These are phyloP conservation scores for Suillus tomentosus DNA, from an alignment of 768 basidiomycete species.

Conservation along the genomic window DNA sequence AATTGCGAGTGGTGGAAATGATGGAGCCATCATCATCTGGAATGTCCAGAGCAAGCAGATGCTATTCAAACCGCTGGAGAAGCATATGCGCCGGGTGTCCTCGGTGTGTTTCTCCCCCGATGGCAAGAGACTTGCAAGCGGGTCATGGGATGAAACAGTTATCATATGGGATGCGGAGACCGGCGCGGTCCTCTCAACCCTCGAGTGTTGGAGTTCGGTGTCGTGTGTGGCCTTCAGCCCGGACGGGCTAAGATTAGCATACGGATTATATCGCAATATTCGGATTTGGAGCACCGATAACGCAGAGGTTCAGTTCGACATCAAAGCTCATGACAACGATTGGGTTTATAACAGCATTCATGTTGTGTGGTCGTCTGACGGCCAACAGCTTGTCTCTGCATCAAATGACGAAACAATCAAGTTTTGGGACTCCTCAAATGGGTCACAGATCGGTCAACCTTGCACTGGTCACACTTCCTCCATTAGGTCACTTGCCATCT, in stretches of 20 bases:
- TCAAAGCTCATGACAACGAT: neutral
- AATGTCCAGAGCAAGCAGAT: conserved; percentile 23
- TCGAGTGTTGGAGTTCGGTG: neutral
- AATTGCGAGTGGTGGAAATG: conserved; percentile 31
- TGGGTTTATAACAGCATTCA: no score
- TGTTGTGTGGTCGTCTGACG: neutral
- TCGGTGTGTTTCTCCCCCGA: conserved; percentile 16
- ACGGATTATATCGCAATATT: neutral
- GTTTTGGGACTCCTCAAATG: no score
- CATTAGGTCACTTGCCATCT: conserved; percentile 23
- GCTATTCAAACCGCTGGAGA: conserved; percentile 27
- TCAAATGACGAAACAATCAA: no score
- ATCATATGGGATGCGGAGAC: conserved; percentile 5
- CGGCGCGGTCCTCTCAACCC: conserved; percentile 13
- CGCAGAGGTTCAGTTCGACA: neutral
- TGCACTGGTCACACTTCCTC: neutral
- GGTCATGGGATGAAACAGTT: neutral
- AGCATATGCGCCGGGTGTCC: conserved; percentile 27
- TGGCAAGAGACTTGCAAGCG: conserved; percentile 1
- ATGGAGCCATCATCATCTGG: conserved; percentile 31
- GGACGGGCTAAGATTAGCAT: neutral
- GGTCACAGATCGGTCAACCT: no score
- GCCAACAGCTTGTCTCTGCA: neutral
- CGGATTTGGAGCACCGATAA: neutral
- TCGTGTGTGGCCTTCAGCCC: neutral